A percentile compares a stretch with the other conserved stretches of the same genome.
These are phyloP conservation scores for Diaporthe velutina DNA, from an alignment of 2,329 filamentous ascomycete genomes.

Conservation along the genomic window DNA sequence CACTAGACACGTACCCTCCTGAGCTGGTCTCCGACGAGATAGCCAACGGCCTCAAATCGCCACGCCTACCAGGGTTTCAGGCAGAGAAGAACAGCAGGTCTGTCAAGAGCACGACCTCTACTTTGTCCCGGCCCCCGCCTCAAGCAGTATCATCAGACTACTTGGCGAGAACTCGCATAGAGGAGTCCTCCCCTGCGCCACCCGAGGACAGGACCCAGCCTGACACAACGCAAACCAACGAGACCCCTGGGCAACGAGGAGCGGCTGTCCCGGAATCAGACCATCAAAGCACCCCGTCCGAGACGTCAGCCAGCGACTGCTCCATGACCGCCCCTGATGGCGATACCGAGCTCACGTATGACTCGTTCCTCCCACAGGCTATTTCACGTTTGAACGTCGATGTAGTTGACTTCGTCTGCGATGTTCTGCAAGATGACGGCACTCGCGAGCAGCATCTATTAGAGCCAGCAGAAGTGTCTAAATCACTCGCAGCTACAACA, in stretches of 20 bases:
- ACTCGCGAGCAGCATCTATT: conserved; percentile 64
- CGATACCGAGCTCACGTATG: conserved; percentile 46
- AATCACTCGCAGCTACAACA: conserved; percentile 45
- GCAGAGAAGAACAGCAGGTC: conserved; percentile 44
- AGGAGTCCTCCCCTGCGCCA: conserved; percentile 29
- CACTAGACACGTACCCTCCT: conserved; percentile 48
- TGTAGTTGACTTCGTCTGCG: conserved; percentile 71
- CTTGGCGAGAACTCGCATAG: conserved; percentile 44
- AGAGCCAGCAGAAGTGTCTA: conserved; percentile 53
- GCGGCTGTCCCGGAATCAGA: conserved; percentile 36
- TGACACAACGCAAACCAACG: conserved; percentile 26
- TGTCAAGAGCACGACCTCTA: conserved; percentile 42
- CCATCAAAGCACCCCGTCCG: conserved; percentile 36
- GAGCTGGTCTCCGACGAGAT: conserved; percentile 48
- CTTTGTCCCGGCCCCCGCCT: conserved; percentile 49
- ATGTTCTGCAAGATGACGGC: conserved; percentile 69
- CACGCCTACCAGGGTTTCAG: conserved; percentile 43
- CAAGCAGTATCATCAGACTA: conserved; percentile 50
- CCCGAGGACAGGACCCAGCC: conserved; percentile 39
- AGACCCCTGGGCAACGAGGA: not conserved
- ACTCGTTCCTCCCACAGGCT: conserved; percentile 67
- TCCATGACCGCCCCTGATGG: conserved; percentile 32
- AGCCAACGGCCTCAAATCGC: conserved; percentile 48
- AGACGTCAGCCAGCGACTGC: conserved; percentile 39
- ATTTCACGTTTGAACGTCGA: conserved; percentile 66